phyloP scores from a whole-genome alignment of 805 yeast genomes.

The Lipomyces spencermartinsiae region DNA sequence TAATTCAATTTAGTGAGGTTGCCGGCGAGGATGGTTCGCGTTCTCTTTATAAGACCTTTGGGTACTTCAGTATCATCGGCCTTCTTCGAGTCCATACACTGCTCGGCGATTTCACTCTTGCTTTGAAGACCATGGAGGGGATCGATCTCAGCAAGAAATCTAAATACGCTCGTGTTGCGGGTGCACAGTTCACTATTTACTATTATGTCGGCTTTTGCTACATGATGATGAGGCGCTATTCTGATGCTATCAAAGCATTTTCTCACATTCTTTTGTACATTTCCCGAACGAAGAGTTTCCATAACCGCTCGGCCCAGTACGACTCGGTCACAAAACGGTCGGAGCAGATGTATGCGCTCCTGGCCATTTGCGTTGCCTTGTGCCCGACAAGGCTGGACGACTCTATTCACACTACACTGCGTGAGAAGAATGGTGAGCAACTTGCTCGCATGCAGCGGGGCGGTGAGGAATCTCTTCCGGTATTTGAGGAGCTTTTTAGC shows the following conservation, averaged over 20 bases:
- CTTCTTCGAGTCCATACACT: conserved; percentile 57
- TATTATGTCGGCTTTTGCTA: conserved; percentile 60
- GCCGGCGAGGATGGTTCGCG: conserved; percentile 55
- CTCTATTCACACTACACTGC: conserved; percentile 51
- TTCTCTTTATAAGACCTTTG: conserved; percentile 54
- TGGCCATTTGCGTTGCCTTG: conserved; percentile 55
- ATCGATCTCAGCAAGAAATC: conserved; percentile 56
- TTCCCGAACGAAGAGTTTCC: conserved; percentile 54
- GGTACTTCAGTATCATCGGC: conserved; percentile 58
- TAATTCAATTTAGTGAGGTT: conserved; percentile 38
- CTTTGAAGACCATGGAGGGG: conserved; percentile 56
- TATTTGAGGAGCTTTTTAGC: conserved; percentile 55
- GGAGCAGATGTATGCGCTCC: conserved; percentile 59
- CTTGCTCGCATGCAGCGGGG: conserved; percentile 52
- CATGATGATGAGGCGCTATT: conserved; percentile 57
- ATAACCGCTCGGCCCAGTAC: conserved; percentile 52
- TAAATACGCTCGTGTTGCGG: conserved; percentile 55
- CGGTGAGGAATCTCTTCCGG: conserved; percentile 51
- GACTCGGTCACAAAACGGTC: conserved; percentile 56
- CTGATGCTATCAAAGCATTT: conserved; percentile 58
- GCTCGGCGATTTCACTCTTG: conserved; percentile 57
- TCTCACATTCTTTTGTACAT: conserved; percentile 56
- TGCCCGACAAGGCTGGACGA: conserved; percentile 58
- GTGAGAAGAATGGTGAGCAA: conserved; percentile 57
- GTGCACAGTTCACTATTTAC: conserved; percentile 58